These are phyloP conservation scores for Onygenales sp. DNA, from an alignment of 2,329 filamentous ascomycete genomes.

Conservation along the genomic window DNA sequence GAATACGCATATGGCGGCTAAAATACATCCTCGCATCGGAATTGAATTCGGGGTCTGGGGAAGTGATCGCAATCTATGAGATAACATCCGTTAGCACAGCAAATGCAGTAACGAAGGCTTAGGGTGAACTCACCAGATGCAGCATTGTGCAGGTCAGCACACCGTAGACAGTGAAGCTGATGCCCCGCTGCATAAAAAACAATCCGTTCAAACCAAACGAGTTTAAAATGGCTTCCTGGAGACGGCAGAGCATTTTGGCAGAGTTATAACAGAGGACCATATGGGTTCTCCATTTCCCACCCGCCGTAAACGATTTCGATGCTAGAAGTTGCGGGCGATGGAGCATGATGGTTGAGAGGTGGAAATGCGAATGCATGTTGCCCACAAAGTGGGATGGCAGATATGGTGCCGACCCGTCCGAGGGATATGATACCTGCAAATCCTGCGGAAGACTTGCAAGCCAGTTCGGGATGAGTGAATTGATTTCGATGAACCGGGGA, in stretches of 20 bases:
- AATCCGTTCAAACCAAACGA: constrained; percentile 70
- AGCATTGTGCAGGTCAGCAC: constrained; percentile 87
- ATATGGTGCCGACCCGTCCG: constrained; percentile 72
- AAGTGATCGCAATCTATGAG: constrained; percentile 75
- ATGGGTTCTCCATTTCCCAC: constrained; percentile 75
- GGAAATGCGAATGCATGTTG: constrained; percentile 82
- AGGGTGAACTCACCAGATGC: constrained; percentile 63
- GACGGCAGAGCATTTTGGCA: constrained; percentile 72
- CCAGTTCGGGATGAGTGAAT: constrained; percentile 68
- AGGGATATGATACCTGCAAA: constrained; percentile 65
- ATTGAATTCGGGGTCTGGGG: constrained; percentile 81
- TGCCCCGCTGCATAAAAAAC: constrained; percentile 84
- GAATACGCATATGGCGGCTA: constrained; percentile 82
- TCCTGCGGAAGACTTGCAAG: constrained; percentile 67
- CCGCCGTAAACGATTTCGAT: constrained; percentile 59
- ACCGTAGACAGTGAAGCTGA: constrained; percentile 92
- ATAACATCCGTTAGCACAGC: neutral
- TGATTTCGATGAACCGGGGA: constrained; percentile 70
- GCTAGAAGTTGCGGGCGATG: constrained; percentile 77
- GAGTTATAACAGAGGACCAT: constrained; percentile 79
- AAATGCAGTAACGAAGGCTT: neutral
- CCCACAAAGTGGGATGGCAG: constrained; percentile 79
- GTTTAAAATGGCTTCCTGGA: constrained; percentile 75
- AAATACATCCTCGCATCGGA: constrained; percentile 81
- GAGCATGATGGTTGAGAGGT: constrained; percentile 75